Evolutionary conservation across 2,329 filamentous ascomycete genomes (phyloP).

Genomic region (Coleophoma cylindrospora): DNA sequence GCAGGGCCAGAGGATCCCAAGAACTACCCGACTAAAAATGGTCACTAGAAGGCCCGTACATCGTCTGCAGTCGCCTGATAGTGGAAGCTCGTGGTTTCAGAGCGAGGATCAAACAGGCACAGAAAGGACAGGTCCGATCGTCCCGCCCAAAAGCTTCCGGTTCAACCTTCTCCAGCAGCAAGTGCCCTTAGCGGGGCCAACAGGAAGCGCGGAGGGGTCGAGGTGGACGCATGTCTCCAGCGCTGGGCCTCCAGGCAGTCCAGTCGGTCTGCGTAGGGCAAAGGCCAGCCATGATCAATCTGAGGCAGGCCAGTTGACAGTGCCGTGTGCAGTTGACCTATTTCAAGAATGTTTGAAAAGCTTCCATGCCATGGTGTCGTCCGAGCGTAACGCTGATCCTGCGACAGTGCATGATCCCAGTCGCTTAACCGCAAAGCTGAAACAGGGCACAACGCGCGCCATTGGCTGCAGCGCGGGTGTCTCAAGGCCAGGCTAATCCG

Average conservation of each 20-base stretch:
- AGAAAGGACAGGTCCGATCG: neutral
- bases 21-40: neutral
- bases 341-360: slow-evolving; percentile 2
- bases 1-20: neutral
- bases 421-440: neutral
- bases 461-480: neutral
- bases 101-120: neutral
- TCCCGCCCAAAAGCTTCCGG: neutral
- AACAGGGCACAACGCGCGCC: neutral
- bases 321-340: neutral
- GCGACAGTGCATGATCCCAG: neutral
- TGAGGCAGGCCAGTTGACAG: neutral
- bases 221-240: too few species aligned
- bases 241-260: too few species aligned
- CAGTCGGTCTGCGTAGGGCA: neutral
- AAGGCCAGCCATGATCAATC: neutral
- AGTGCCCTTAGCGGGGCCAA: neutral
- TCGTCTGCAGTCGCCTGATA: neutral
- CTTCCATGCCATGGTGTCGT: neutral
- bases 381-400: neutral
- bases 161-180: neutral
- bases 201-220: neutral
- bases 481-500: neutral
- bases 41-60: slow-evolving; percentile 1
- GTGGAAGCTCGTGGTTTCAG: neutral